Evolutionary conservation across 129 eudicot species (phyloP), one percentile per base, ranked within the genome.

Genomic region (Calendula officinalis): DNA sequence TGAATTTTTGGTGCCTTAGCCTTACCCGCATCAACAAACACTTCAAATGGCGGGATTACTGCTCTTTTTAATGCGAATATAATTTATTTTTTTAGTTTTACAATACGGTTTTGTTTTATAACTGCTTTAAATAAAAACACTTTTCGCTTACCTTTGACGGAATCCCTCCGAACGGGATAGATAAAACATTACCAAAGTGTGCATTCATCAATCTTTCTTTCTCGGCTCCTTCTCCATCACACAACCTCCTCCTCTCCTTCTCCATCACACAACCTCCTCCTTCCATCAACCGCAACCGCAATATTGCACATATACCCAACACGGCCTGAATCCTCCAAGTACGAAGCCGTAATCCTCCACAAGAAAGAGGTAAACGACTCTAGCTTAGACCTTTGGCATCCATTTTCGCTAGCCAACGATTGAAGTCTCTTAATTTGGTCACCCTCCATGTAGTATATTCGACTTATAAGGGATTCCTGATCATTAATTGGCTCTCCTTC

Each of bases 161-260:
- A 51, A 45, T 68, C 53, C 73, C 62, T 30, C 84, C 87, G 3
- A 57, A 86, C 2, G 95, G 86, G 43, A 83, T 80, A 1, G 85
- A 83, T 3, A 86, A 27, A 10, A 83, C 87, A 17, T 86, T 86
- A 16, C 86, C 95, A 43, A 80, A 80, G 41, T 86, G 85, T 4
- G 77, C n/a, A n/a, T 35, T 30, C 57, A 80, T 35, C 8, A 63
- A 10, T 6, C 69, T 54, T n/a, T 60, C 64, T 70, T 84, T 56
- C 10, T 60, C 69, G 2, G 22, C 47, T 6, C 56, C 78, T 46
- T 85, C 78, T 65, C 77, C 83, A 12, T 72, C 71, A 5, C 52
- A 42, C 14, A 86, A 50, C 63, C 83, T 77, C 12, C 56, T 43
- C 63, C 94, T 63, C n/a, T 8, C 56, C 78, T 45, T 85, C 78